These are phyloP conservation scores for Talaromyces rugulosus DNA, from an alignment of 2,329 filamentous ascomycete species.

Conservation along the genomic window DNA sequence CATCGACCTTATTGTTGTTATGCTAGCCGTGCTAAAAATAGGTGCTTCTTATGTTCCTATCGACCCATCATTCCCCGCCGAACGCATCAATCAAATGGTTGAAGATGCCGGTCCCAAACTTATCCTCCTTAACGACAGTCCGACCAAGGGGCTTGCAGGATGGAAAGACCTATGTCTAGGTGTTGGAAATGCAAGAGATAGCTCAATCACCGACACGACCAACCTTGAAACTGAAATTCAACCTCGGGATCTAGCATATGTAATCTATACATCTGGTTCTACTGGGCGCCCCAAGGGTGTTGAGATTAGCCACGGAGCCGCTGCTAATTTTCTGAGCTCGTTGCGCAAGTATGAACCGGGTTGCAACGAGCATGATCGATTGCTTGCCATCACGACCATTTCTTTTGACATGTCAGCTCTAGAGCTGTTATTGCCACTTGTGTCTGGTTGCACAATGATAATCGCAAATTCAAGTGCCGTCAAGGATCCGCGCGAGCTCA, in stretches of 20 bases:
- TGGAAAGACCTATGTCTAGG: slow-evolving; percentile 1
- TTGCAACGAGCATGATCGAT: no score
- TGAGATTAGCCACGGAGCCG: slow-evolving; percentile 72
- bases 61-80: slow-evolving; percentile 69
- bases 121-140: slow-evolving; percentile 60
- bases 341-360: no score
- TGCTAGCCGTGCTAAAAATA: slow-evolving; percentile 72
- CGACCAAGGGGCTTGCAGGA: slow-evolving; percentile 11
- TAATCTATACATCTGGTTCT: slow-evolving; percentile 91
- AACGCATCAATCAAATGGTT: slow-evolving; percentile 75
- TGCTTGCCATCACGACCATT: no score
- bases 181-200: slow-evolving; percentile 17
- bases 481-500: no score
- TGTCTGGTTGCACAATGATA: no score
- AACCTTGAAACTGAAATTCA: slow-evolving; percentile 4
- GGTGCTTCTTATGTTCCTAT: slow-evolving; percentile 85
- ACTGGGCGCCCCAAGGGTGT: slow-evolving; percentile 89
- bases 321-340: slow-evolving; percentile 39
- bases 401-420: no score
- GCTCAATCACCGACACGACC: slow-evolving; percentile 21
- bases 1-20: slow-evolving; percentile 69
- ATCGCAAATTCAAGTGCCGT: no score
- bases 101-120: slow-evolving; percentile 63
- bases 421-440: no score
- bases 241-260: slow-evolving; percentile 61